A percentile compares a stretch with the other conserved stretches of the same genome.
These are phyloP conservation scores for Ustilago loliicola DNA, from an alignment of 1,284 basidiomycete genomes.

Conservation along the genomic window DNA sequence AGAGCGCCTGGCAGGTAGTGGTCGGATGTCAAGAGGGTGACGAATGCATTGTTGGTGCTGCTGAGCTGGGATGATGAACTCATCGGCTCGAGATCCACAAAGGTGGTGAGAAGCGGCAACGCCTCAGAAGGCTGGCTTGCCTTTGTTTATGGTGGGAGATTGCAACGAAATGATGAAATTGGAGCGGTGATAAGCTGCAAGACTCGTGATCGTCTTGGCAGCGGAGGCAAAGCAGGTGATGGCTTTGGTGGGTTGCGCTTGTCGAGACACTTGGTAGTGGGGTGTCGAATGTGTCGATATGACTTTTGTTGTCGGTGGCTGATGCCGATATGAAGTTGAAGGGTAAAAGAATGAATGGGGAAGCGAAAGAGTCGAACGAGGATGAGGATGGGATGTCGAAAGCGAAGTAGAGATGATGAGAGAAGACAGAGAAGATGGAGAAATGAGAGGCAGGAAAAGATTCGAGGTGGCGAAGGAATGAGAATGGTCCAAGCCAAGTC, in stretches of 20 bases:
- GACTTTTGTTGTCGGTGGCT: background rate
- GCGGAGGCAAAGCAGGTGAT: background rate
- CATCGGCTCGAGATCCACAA: slow-evolving; percentile 22
- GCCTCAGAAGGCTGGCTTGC: slow-evolving; percentile 8
- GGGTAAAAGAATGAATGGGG: background rate
- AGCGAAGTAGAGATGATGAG: background rate
- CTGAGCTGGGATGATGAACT: slow-evolving; percentile 24
- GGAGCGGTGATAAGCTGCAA: background rate
- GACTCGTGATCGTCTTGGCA: background rate
- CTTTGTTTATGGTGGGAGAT: background rate
- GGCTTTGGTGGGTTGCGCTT: background rate
- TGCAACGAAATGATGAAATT: slow-evolving; percentile 1
- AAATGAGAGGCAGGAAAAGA: no score
- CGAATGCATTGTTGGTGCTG: slow-evolving; percentile 71
- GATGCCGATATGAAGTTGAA: slow-evolving; percentile 10
- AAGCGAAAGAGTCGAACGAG: background rate
- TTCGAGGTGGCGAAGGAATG: background rate
- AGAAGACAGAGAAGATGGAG: background rate
- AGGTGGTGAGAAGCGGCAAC: background rate
- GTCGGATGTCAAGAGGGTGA: slow-evolving; percentile 87
- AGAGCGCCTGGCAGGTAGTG: slow-evolving; percentile 92
- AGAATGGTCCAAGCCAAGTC: background rate
- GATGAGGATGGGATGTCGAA: background rate
- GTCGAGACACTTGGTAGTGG: background rate
- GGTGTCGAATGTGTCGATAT: background rate